These are phyloP conservation scores for Corniculantispora saksenae DNA, from an alignment of 2,329 filamentous ascomycete genomes.

Conservation along the genomic window DNA sequence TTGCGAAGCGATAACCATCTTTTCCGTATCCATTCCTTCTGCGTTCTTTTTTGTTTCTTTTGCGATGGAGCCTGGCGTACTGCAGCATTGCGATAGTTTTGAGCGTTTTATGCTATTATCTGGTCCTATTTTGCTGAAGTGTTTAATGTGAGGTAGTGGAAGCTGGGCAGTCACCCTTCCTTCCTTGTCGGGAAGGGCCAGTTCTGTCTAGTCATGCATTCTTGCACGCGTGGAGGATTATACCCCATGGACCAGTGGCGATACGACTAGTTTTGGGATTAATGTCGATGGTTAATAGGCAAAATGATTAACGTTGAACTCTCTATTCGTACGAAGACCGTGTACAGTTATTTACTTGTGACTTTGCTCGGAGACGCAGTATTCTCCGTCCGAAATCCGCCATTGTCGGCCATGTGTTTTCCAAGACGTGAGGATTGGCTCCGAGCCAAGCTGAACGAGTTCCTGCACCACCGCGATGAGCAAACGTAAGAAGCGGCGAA, in stretches of 20 bases:
- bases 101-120: slow-evolving; percentile 8
- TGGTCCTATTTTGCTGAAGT: neutral
- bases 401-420: no score
- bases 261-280: neutral
- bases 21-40: neutral
- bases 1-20: neutral
- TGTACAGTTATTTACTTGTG: neutral
- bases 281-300: neutral
- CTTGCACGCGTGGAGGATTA: neutral
- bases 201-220: neutral
- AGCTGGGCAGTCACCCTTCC: neutral
- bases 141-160: neutral
- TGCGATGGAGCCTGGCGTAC: slow-evolving; percentile 16
- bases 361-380: no score
- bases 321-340: neutral
- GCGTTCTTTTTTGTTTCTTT: neutral
- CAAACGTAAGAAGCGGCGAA: no score
- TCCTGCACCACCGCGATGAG: no score
- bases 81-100: slow-evolving; percentile 3
- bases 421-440: no score
- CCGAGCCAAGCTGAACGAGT: no score
- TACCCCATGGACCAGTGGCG: neutral
- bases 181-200: neutral
- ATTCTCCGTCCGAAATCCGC: no score
- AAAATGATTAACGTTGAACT: neutral